Evolutionary conservation across 257 asterid genomes (phyloP).

Genomic region (Fraxinus pennsylvanica): DNA sequence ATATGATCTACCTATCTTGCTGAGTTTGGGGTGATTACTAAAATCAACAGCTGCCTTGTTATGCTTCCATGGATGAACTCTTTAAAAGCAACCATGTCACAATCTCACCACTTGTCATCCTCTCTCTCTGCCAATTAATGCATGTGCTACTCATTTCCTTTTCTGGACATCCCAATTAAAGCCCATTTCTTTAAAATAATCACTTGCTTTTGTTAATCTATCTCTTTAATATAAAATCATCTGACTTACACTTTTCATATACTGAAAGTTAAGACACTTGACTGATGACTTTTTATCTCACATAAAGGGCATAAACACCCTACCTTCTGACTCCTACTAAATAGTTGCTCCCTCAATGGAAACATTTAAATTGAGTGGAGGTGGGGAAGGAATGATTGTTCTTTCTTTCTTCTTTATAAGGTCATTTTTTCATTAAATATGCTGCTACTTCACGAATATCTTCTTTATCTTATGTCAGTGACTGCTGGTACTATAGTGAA

Average conservation of each 20-base stretch:
- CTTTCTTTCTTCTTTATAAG: neutral
- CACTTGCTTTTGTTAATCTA: neutral
- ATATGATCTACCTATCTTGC: neutral
- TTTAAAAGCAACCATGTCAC: neutral
- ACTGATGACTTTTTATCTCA: neutral
- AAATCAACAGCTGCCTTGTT: neutral
- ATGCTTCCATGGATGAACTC: constrained; percentile 9
- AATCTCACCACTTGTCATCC: neutral
- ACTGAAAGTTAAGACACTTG: neutral
- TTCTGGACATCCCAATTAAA: constrained; percentile 5
- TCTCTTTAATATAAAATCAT: neutral
- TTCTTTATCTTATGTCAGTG: neutral
- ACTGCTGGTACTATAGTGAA: neutral
- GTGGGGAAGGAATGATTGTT: neutral
- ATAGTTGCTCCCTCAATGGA: neutral
- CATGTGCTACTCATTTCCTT: constrained; percentile 13
- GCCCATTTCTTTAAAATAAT: neutral
- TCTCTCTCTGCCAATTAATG: constrained; percentile 5
- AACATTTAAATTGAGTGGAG: neutral
- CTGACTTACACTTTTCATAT: neutral
- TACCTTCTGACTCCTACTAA: neutral
- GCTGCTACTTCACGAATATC: neutral
- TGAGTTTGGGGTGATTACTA: constrained; percentile 1
- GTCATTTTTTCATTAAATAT: neutral
- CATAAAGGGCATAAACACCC: neutral